A percentile compares a stretch with the other conserved stretches of the same genome.
Evolutionary conservation across 2,329 filamentous ascomycete species (phyloP).

Genomic region (Apiospora rasikravindrae): DNA sequence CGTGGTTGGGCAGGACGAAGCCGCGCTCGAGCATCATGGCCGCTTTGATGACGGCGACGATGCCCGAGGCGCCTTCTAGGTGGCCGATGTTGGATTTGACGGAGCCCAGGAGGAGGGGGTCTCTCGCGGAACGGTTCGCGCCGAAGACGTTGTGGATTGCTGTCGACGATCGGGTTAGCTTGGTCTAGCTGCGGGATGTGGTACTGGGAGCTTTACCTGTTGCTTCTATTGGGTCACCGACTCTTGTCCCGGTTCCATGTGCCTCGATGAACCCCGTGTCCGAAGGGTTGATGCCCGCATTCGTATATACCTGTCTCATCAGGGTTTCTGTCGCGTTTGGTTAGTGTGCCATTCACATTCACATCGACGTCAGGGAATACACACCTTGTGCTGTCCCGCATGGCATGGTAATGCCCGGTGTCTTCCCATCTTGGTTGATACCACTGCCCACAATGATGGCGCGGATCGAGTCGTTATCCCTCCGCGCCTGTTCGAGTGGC

Average conservation of each 20-base stretch:
- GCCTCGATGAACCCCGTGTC: constrained; percentile 45
- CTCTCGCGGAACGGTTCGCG: constrained; percentile 43
- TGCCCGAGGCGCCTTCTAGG: constrained; percentile 56
- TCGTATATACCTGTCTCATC: constrained; percentile 35
- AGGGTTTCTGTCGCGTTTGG: constrained; percentile 21
- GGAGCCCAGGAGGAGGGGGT: constrained; percentile 52
- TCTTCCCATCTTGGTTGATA: constrained; percentile 62
- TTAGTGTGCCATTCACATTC: neutral
- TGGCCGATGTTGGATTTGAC: constrained; percentile 60
- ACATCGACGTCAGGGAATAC: constrained; percentile 9
- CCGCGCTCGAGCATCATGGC: constrained; percentile 52
- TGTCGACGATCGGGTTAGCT: neutral
- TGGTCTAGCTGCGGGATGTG: constrained; percentile 24
- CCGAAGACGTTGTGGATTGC: constrained; percentile 50
- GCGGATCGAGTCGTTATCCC: constrained; percentile 59
- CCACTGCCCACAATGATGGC: constrained; percentile 57
- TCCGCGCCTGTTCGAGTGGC: constrained; percentile 57
- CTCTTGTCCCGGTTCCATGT: constrained; percentile 53
- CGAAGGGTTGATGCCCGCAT: constrained; percentile 19
- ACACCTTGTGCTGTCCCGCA: constrained; percentile 54
- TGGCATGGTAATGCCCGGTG: constrained; percentile 61
- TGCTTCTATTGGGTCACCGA: constrained; percentile 62
- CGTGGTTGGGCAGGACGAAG: constrained; percentile 48
- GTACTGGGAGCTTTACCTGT: constrained; percentile 32
- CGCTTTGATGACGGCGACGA: constrained; percentile 57